Conservation (phyloP, 2,329 filamentous ascomycete genomes). For the Colletotrichum graminicola region DNA sequence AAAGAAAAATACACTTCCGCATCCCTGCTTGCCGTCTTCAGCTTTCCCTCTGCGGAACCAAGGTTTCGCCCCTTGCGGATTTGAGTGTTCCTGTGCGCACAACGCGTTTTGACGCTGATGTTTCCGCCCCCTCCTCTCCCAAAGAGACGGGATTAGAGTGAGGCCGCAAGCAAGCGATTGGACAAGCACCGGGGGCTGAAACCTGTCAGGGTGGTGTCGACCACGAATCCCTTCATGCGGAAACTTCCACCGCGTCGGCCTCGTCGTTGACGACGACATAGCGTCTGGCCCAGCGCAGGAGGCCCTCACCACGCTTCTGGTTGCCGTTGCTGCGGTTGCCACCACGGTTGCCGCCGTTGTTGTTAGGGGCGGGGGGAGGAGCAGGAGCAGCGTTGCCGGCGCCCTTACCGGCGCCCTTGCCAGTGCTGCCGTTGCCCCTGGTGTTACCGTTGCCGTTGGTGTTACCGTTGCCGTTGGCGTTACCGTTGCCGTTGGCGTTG, state of each 20-base stretch:
- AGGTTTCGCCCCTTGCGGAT: not conserved
- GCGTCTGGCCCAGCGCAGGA: constrained; percentile 35
- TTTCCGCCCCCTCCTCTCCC: not conserved
- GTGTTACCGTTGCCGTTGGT: constrained; percentile 19
- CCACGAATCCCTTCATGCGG: constrained; percentile 16
- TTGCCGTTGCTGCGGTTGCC: constrained; percentile 18
- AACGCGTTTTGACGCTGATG: not conserved
- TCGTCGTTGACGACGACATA: constrained; percentile 33
- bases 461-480: constrained; percentile 30
- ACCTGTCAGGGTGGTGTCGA: not conserved
- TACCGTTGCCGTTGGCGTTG: not conserved
- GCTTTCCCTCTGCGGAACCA: not conserved
- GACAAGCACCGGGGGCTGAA: constrained; percentile 3
- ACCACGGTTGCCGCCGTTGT: not conserved
- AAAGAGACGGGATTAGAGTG: constrained; percentile 24
- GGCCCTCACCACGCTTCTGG: not conserved
- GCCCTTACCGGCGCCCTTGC: constrained; percentile 25
- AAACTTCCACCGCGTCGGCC: constrained; percentile 19
- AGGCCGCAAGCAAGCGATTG: constrained; percentile 12
- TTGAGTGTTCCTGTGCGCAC: constrained; percentile 11
- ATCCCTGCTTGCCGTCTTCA: constrained; percentile 3
- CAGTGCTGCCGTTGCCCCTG: constrained; percentile 40
- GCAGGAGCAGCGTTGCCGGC: constrained; percentile 22
- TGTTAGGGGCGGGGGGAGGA: too few relatives aligned
- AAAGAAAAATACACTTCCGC: constrained; percentile 2